Conservation (phyloP, 805 yeast genomes). For the Teunomyces tritomae region DNA sequence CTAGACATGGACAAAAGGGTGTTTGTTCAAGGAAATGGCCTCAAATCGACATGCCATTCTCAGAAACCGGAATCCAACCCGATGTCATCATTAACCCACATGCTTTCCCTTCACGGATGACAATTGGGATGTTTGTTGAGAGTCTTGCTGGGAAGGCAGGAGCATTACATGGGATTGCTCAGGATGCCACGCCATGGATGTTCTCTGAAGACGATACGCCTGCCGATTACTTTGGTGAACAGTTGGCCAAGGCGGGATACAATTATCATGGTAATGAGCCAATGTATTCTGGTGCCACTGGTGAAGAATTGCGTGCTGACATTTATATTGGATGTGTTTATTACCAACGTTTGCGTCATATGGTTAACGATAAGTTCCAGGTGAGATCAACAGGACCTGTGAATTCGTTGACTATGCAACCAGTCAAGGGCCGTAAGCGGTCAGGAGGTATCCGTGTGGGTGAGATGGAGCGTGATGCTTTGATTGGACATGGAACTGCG, state of each 20-base stretch:
- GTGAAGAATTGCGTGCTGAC: conserved; percentile 94
- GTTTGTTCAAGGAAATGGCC: conserved; percentile 99
- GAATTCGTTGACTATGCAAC: conserved; percentile 96
- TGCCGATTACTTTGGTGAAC: conserved; percentile 96
- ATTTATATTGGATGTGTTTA: conserved; percentile 96
- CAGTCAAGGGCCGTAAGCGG: conserved; percentile 98
- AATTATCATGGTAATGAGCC: conserved; percentile 99
- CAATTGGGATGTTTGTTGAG: conserved; percentile 99
- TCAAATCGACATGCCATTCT: conserved; percentile 92
- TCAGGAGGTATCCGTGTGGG: conserved; percentile 99
- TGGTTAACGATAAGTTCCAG: conserved; percentile 99
- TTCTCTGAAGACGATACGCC: conserved; percentile 92
- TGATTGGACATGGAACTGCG: conserved; percentile 97
- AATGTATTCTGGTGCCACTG: conserved; percentile 97
- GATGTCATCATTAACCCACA: conserved; percentile 98
- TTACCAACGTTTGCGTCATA: conserved; percentile 97
- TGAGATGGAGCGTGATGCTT: conserved; percentile 99
- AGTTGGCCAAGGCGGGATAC: conserved; percentile 81
- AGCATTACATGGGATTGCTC: conserved; percentile 95
- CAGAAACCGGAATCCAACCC: conserved; percentile 95
- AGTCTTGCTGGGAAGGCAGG: conserved; percentile 99
- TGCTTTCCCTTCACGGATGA: conserved; percentile 99
- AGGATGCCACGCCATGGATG: conserved; percentile 95
- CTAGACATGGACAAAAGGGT: conserved; percentile 98
- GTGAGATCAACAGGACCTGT: conserved; percentile 99